Percentiles rank a stretch among this genome's conserved stretches.
phyloP scores from a whole-genome alignment of 371 early-diverging fungal species.

The Rhizopus sp. region DNA sequence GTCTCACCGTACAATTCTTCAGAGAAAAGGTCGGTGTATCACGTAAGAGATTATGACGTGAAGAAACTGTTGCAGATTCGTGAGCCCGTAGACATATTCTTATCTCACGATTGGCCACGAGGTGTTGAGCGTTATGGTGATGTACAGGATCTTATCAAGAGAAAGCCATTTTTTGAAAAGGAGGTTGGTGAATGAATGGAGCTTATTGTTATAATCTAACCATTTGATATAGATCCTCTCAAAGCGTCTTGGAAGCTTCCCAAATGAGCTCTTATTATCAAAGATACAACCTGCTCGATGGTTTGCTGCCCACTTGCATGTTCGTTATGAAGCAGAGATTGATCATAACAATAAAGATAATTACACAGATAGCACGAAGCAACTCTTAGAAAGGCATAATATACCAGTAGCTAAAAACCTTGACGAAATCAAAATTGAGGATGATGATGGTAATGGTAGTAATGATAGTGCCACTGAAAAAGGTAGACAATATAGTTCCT shows the following conservation, averaged over 20 bases:
- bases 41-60: slow-evolving; percentile 84
- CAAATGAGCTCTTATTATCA: slow-evolving; percentile 67
- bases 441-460: slow-evolving; percentile 57
- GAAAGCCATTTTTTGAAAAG: slow-evolving; percentile 68
- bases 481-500: not conserved
- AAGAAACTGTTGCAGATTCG: slow-evolving; percentile 68
- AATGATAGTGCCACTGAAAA: not conserved
- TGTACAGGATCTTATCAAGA: slow-evolving; percentile 53
- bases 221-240: slow-evolving; percentile 49
- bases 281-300: slow-evolving; percentile 82
- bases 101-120: slow-evolving; percentile 98
- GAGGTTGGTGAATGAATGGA: slow-evolving; percentile 56
- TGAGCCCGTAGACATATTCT: slow-evolving; percentile 80
- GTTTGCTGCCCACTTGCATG: slow-evolving; percentile 95
- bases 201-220: not conserved
- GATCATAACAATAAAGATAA: slow-evolving; percentile 40
- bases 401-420: not conserved
- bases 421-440: slow-evolving; percentile 4
- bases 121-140: slow-evolving; percentile 85
- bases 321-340: slow-evolving; percentile 80
- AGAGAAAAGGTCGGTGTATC: slow-evolving; percentile 75
- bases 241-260: slow-evolving; percentile 77
- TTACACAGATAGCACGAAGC: slow-evolving; percentile 9
- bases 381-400: slow-evolving; percentile 1
- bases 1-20: slow-evolving; percentile 66